phyloP scores from a whole-genome alignment of 208 protist genomes.

The Trichomonas gallinae region DNA sequence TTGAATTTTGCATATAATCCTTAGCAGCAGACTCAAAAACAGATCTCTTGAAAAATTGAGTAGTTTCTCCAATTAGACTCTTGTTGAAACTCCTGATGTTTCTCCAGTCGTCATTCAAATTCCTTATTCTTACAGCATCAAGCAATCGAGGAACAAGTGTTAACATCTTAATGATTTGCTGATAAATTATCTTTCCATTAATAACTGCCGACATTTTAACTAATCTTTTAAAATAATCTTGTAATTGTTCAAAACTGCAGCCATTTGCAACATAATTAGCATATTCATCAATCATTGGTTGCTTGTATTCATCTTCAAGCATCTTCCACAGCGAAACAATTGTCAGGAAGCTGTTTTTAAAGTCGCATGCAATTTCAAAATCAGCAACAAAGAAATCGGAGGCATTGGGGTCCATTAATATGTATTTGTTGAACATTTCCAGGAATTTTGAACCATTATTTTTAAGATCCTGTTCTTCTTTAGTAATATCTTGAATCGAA shows the following conservation, averaged over 20 bases:
- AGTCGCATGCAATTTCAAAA: background rate
- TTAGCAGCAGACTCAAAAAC: background rate
- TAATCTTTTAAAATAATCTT: background rate
- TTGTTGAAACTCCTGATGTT: background rate
- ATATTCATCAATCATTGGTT: background rate
- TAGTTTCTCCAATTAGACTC: background rate
- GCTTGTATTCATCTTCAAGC: background rate
- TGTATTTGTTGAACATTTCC: background rate
- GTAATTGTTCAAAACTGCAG: background rate
- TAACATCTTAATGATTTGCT: background rate
- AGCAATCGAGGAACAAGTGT: background rate
- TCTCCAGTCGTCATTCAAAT: background rate
- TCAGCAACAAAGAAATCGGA: background rate
- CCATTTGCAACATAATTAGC: background rate
- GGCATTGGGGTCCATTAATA: background rate
- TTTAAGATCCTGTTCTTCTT: background rate
- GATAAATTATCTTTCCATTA: background rate
- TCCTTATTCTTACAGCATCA: background rate
- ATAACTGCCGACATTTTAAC: background rate
- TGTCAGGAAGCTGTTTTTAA: background rate
- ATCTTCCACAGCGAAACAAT: background rate
- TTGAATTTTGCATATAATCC: background rate
- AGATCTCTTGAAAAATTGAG: background rate
- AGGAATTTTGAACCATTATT: background rate
- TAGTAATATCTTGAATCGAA: background rate